Conservation (phyloP, 805 yeast species). For the Ogataea methylovora region DNA sequence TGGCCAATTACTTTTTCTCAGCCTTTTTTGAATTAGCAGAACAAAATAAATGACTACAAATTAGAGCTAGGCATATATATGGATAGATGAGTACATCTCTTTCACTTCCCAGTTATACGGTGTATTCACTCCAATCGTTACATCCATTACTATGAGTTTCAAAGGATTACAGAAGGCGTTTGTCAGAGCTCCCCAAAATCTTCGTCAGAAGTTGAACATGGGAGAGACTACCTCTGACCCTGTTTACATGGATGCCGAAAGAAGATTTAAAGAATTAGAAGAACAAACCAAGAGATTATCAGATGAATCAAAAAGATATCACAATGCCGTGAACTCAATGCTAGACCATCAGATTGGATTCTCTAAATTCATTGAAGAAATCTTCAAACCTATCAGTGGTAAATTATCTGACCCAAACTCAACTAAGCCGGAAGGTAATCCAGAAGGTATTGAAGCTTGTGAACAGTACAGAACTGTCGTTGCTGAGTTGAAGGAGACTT, state of each 20-base stretch:
- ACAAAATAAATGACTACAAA: no score
- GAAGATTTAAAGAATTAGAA: slow-evolving; percentile 91
- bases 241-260: slow-evolving; percentile 91
- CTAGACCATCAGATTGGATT: slow-evolving; percentile 89
- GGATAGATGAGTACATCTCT: no score
- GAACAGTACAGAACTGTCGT: slow-evolving; percentile 88
- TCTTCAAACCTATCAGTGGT: slow-evolving; percentile 94
- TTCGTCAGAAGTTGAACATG: slow-evolving; percentile 89
- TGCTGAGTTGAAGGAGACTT: slow-evolving; percentile 71
- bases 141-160: slow-evolving; percentile 79
- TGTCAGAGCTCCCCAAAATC: slow-evolving; percentile 82
- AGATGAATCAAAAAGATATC: slow-evolving; percentile 86
- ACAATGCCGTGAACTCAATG: slow-evolving; percentile 89
- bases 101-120: no score
- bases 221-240: slow-evolving; percentile 74
- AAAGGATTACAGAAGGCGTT: slow-evolving; percentile 80
- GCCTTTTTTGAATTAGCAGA: no score
- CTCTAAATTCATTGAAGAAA: slow-evolving; percentile 91
- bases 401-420: slow-evolving; percentile 85
- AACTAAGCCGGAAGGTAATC: slow-evolving; percentile 84
- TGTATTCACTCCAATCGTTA: no score
- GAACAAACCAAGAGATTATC: slow-evolving; percentile 81
- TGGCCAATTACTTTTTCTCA: no score
- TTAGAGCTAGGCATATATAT: no score
- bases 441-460: slow-evolving; percentile 92